Evolutionary conservation across 805 yeast species (phyloP).

Genomic region (Barnettozyma sp.): DNA sequence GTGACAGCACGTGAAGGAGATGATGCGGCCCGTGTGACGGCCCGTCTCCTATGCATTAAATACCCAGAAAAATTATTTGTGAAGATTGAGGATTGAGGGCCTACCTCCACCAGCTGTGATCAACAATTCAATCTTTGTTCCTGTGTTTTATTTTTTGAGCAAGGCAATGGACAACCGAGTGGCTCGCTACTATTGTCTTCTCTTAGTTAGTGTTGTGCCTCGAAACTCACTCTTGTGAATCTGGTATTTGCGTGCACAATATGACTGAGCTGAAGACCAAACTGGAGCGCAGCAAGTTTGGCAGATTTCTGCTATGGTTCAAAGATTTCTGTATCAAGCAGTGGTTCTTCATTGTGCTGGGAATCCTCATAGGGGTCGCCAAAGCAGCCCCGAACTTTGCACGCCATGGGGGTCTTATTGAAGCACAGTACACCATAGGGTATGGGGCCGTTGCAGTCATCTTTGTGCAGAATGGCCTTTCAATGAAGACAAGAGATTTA

Average conservation of each 20-base stretch:
- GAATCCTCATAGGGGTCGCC: conserved; percentile 68
- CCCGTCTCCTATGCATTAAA: too few species aligned
- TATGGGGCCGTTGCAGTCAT: conserved; percentile 86
- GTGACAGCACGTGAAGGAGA: too few species aligned
- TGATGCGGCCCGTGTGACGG: too few species aligned
- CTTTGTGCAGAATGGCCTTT: conserved; percentile 73
- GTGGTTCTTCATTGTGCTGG: conserved; percentile 75
- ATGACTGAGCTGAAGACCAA: conserved; percentile 2
- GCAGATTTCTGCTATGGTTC: conserved; percentile 11
- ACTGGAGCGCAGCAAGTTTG: neutral
- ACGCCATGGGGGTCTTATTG: conserved; percentile 68
- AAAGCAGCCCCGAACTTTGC: conserved; percentile 78
- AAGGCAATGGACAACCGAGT: too few species aligned
- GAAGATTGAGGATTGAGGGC: too few species aligned
- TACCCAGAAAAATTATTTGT: too few species aligned
- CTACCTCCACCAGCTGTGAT: too few species aligned
- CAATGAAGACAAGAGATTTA: conserved; percentile 62
- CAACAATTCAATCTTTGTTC: too few species aligned
- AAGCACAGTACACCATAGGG: conserved; percentile 69
- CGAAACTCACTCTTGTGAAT: too few species aligned
- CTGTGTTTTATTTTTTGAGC: too few species aligned
- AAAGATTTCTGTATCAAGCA: conserved; percentile 30
- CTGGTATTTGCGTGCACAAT: neutral
- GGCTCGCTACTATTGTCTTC: too few species aligned
- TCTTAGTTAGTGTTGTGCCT: too few species aligned